Base-by-base conservation (phyloP, 2,329 filamentous ascomycete species). In the Penicillium nordicum region DNA sequence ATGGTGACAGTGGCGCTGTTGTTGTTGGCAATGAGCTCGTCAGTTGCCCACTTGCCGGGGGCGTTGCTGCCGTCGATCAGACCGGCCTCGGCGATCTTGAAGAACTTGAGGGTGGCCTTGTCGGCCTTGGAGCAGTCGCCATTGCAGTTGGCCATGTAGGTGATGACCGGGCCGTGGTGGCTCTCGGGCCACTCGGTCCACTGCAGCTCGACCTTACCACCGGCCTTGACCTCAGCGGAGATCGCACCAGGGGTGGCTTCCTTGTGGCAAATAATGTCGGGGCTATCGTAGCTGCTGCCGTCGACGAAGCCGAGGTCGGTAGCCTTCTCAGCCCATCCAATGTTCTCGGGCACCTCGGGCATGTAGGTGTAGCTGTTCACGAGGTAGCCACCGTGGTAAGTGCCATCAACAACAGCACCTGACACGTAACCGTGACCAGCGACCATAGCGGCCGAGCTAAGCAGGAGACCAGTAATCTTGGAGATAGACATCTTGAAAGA, bases 111-210 rank as follows among this genome's bases (percentile, higher is more conserved):
- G 5, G 73, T 67, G 2, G 70, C 73, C 71, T 84, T 82, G 70
- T 82, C 79, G 54, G 80, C 82, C 0, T 70, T 69, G 37, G 80
- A 75, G 70, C 82, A 87, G 69, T 84, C 79, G 23, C 80, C 83
- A 51, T 80, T 73, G 73, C 83, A 85, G 63, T 78, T 79, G 53
- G 86, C 86, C 16, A 88, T 74, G 75, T 88, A 88, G 69, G 81
- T 81, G 60, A 88, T 79, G 63, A 88, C 80, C 12, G 86, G 85
- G 3, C 84, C 84, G 61, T 85, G 79, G 75, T 89, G 83, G 53
- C 78, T 81, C 10, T 81, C 76, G n/a, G 86, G 86, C 87, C 87
- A 89, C 16, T 76, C 75, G 56, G 79, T 82, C 87, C 86, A 89
- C 64, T 83, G 79, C 47, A 89, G 72, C 57, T 81, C 75, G 62